Conservation (phyloP, 805 yeast species). For the Saccharomycopsis fibuligera region DNA sequence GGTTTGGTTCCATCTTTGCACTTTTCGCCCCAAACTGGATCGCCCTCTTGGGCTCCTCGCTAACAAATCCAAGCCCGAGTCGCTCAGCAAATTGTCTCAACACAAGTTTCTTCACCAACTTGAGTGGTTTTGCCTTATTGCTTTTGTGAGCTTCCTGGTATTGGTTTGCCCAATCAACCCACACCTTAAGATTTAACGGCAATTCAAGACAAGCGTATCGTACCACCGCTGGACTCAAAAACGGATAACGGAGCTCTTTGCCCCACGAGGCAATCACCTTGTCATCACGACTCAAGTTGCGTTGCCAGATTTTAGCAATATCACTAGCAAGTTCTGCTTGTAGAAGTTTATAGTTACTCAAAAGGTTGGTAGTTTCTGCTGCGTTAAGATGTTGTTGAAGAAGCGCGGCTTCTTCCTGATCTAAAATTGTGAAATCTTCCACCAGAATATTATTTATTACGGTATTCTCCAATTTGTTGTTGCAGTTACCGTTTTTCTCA, state of each 20-base stretch:
- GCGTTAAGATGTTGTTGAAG: background rate
- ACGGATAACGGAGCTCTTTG: constrained; percentile 85
- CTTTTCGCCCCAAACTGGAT: constrained; percentile 95
- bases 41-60: constrained; percentile 81
- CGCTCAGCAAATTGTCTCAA: constrained; percentile 56
- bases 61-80: constrained; percentile 48
- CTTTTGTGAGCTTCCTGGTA: background rate
- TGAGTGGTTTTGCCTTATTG: background rate
- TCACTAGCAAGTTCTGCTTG: constrained; percentile 60
- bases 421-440: background rate
- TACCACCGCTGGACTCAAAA: constrained; percentile 59
- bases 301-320: constrained; percentile 61
- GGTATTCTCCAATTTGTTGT: too few relatives aligned
- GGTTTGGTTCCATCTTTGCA: constrained; percentile 61
- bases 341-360: constrained; percentile 37
- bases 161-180: constrained; percentile 1
- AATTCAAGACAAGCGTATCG: constrained; percentile 38
- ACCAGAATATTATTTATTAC: too few relatives aligned
- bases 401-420: background rate
- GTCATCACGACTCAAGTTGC: constrained; percentile 90
- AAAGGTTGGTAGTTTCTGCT: background rate
- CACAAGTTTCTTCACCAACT: constrained; percentile 39
- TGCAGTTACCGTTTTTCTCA: constrained; percentile 1
- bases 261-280: constrained; percentile 83
- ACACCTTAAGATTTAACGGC: constrained; percentile 42